These are phyloP conservation scores for Panaeolus cyanescens DNA, from an alignment of 768 basidiomycete species.

Conservation along the genomic window DNA sequence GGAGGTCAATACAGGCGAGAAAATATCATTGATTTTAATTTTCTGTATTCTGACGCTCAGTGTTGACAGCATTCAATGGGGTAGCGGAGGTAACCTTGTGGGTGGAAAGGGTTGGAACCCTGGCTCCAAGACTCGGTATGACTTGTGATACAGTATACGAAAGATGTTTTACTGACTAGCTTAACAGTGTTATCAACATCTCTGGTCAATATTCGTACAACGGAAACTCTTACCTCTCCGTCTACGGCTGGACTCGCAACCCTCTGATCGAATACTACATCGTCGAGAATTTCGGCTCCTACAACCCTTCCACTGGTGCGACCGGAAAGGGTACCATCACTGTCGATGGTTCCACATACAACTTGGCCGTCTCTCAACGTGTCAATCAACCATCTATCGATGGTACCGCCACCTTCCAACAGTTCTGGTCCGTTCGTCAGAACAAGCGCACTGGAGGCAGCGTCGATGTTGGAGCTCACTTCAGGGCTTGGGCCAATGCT, in stretches of 20 bases:
- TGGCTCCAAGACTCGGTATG: slow-evolving; percentile 39
- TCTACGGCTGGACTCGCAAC: slow-evolving; percentile 48
- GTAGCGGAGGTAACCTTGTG: slow-evolving; percentile 34
- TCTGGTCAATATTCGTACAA: slow-evolving; percentile 35
- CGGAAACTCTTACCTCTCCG: slow-evolving; percentile 44
- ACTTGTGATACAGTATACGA: not conserved
- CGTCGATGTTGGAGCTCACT: slow-evolving; percentile 40
- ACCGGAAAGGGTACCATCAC: slow-evolving; percentile 38
- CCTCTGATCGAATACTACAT: slow-evolving; percentile 53
- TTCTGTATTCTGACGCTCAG: no score
- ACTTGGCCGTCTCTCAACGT: slow-evolving; percentile 39
- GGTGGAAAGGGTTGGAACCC: slow-evolving; percentile 41
- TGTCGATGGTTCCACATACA: slow-evolving; percentile 43
- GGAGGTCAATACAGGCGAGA: slow-evolving; percentile 28
- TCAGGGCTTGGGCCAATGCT: slow-evolving; percentile 40
- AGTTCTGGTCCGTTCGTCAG: slow-evolving; percentile 48
- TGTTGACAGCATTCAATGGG: slow-evolving; percentile 30
- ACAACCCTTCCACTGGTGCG: slow-evolving; percentile 37
- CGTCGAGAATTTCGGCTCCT: slow-evolving; percentile 40
- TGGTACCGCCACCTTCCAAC: slow-evolving; percentile 46
- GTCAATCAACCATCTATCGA: slow-evolving; percentile 43
- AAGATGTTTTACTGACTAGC: not conserved
- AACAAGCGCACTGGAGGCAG: slow-evolving; percentile 29
- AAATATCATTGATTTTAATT: no score
- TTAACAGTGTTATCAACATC: slow-evolving; percentile 29